Evolutionary conservation across 805 yeast genomes (phyloP).

Genomic region (Yamadazyma laniorum): DNA sequence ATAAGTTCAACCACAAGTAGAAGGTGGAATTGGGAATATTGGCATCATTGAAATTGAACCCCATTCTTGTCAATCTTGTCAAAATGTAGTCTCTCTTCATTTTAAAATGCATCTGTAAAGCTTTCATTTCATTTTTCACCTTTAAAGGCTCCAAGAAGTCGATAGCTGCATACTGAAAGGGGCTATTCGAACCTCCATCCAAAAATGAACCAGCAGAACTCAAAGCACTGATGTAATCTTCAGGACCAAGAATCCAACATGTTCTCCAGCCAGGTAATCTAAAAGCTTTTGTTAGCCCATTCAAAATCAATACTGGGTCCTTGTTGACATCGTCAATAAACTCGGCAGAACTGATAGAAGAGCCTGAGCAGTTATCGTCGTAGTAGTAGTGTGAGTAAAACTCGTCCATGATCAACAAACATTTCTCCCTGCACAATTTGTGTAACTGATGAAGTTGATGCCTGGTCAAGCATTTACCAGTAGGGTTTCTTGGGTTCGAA

Average conservation of each 20-base stretch:
- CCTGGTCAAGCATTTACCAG: conserved; percentile 52
- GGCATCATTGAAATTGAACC: conserved; percentile 43
- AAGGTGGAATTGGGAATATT: conserved; percentile 57
- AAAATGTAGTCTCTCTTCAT: conserved; percentile 57
- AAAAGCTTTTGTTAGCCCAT: conserved; percentile 61
- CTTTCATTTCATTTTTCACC: conserved; percentile 53
- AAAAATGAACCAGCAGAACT: conserved; percentile 58
- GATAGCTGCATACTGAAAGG: conserved; percentile 59
- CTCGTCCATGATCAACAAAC: conserved; percentile 63
- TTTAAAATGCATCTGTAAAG: conserved; percentile 55
- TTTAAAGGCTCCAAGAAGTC: conserved; percentile 51
- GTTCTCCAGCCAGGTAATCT: conserved; percentile 65
- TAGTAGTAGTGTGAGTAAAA: conserved; percentile 60
- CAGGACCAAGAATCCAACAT: conserved; percentile 64
- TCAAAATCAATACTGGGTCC: conserved; percentile 59
- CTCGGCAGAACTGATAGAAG: conserved; percentile 49
- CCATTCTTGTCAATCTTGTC: conserved; percentile 49
- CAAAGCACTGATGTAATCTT: conserved; percentile 53
- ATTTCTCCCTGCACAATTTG: conserved; percentile 49
- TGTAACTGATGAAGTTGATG: conserved; percentile 49
- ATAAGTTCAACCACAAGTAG: conserved; percentile 57
- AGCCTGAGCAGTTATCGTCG: conserved; percentile 52
- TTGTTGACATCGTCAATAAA: conserved; percentile 52
- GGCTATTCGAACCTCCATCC: conserved; percentile 62
- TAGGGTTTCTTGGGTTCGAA: conserved; percentile 63